These are phyloP conservation scores for Tolypocladium nubicola DNA, from an alignment of 2,329 filamentous ascomycete genomes.

Conservation along the genomic window DNA sequence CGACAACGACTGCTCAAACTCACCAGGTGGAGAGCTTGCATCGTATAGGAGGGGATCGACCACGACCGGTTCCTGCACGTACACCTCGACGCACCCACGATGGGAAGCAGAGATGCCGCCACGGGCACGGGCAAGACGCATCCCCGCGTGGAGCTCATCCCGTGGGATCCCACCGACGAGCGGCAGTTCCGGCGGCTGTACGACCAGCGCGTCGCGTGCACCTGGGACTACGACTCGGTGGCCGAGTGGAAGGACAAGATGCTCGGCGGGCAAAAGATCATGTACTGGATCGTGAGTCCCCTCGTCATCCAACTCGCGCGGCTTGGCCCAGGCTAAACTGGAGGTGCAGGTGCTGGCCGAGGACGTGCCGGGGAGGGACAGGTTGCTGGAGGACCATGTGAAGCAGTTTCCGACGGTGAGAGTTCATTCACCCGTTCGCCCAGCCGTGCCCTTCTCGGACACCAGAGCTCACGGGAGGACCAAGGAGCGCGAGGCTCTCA, in stretches of 20 bases:
- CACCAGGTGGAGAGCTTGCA: too few species aligned
- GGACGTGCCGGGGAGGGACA: conserved; percentile 14
- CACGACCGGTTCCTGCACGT: background rate
- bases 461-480: background rate
- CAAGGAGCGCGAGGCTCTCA: conserved; percentile 20
- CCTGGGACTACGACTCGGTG: conserved; percentile 30
- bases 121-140: background rate
- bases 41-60: background rate
- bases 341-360: conserved; percentile 6
- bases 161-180: conserved; percentile 30
- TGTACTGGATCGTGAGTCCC: conserved; percentile 30
- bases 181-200: conserved; percentile 29
- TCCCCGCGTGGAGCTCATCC: conserved; percentile 24
- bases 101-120: background rate
- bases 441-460: background rate
- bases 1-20: background rate
- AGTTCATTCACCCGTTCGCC: background rate
- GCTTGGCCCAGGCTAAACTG: background rate
- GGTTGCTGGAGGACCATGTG: conserved; percentile 18
- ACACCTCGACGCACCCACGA: background rate
- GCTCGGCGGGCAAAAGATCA: conserved; percentile 21
- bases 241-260: conserved; percentile 21
- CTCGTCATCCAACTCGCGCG: fast-evolving
- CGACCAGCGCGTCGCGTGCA: conserved; percentile 33
- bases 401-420: conserved; percentile 18